phyloP scores from a whole-genome alignment of 305 asterid species.

The Coffea humblotiana region DNA sequence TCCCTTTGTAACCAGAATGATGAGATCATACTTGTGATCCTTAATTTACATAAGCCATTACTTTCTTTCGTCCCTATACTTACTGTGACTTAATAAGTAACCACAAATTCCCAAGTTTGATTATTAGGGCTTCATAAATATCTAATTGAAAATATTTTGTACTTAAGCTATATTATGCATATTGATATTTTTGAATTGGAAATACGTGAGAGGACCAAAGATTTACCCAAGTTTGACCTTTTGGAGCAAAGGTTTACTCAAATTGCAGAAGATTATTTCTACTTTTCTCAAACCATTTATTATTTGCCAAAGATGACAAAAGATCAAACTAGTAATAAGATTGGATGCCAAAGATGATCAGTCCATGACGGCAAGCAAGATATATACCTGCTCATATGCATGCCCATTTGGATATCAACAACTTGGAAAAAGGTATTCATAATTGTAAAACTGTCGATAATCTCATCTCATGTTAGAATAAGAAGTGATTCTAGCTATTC shows the following conservation, averaged over 20 bases:
- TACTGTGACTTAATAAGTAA: not conserved
- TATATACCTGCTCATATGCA: not conserved
- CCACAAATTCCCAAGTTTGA: not conserved
- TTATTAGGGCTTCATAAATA: not conserved
- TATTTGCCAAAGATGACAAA: not conserved
- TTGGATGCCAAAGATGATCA: not conserved
- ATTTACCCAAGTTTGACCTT: too few relatives aligned
- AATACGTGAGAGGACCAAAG: too few relatives aligned
- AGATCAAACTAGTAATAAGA: too few relatives aligned
- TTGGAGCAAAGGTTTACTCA: not conserved
- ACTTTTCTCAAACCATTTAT: not conserved
- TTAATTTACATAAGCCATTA: not conserved
- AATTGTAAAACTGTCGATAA: not conserved
- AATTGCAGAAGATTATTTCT: not conserved
- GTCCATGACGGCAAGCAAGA: not conserved
- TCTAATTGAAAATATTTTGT: too few relatives aligned
- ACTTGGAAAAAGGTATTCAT: not conserved
- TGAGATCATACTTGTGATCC: not conserved
- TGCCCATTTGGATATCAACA: not conserved
- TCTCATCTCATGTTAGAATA: not conserved
- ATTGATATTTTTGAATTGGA: not conserved
- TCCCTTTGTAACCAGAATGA: not conserved
- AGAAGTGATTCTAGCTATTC: constrained; percentile 2
- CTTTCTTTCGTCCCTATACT: not conserved
- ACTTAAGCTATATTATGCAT: not conserved